These are phyloP conservation scores for Verticillium dahliae DNA, from an alignment of 2,329 filamentous ascomycete genomes.

Conservation along the genomic window DNA sequence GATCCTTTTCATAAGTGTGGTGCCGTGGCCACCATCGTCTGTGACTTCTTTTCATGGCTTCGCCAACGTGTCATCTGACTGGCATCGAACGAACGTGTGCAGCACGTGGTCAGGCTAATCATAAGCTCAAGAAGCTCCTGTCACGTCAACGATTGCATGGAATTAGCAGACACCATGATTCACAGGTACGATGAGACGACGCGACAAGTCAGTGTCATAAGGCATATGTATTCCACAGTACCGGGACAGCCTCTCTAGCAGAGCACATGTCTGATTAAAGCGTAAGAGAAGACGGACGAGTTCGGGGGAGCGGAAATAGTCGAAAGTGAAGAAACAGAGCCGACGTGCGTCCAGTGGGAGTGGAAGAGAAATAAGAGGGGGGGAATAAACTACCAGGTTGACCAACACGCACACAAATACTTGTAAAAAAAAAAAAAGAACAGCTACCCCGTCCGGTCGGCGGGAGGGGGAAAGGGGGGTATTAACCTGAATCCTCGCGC, in stretches of 20 bases:
- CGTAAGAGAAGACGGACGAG: constrained; percentile 23
- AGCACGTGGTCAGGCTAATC: no score
- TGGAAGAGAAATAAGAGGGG: neutral
- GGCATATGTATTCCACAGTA: neutral
- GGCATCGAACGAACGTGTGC: no score
- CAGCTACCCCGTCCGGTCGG: neutral
- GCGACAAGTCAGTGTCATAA: neutral
- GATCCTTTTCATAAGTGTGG: no score
- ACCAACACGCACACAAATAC: neutral
- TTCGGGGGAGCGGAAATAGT: neutral
- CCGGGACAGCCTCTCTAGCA: neutral
- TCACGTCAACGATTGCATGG: no score
- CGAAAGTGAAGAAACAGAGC: neutral
- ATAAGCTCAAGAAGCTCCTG: no score
- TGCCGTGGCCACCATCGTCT: no score
- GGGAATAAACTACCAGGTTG: neutral
- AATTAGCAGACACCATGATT: neutral
- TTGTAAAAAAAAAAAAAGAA: neutral
- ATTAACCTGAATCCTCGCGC: constrained; percentile 2
- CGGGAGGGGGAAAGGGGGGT: neutral
- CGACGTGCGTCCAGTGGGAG: neutral
- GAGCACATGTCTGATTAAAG: constrained; percentile 26
- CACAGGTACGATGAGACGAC: neutral
- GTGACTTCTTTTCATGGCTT: no score
- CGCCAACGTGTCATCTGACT: no score